phyloP scores from a whole-genome alignment of 2,329 filamentous ascomycete species.

The Pseudocercospora cruenta region DNA sequence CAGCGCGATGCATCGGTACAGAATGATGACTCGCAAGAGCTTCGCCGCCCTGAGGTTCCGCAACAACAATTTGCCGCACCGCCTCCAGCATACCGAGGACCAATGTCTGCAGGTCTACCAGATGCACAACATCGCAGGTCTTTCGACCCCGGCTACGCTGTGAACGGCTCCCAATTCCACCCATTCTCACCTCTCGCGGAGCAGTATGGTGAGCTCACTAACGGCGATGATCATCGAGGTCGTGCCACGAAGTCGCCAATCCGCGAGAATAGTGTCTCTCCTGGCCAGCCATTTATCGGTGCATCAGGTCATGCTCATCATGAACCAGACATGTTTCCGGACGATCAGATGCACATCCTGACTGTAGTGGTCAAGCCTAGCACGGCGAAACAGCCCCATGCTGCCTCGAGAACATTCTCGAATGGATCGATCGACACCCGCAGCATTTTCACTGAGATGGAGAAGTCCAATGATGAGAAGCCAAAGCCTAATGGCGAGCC shows the following conservation, averaged over 20 bases:
- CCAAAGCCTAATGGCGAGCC: constrained; percentile 42
- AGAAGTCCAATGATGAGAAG: constrained; percentile 40
- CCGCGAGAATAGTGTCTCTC: constrained; percentile 31
- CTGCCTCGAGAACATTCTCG: constrained; percentile 56
- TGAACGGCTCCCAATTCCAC: constrained; percentile 33
- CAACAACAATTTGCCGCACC: constrained; percentile 41
- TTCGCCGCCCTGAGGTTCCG: constrained; percentile 46
- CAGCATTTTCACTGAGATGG: constrained; percentile 53
- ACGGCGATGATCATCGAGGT: constrained; percentile 36
- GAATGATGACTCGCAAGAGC: constrained; percentile 67
- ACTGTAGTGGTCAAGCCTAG: constrained; percentile 54
- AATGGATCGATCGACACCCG: constrained; percentile 60
- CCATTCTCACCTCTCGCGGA: constrained; percentile 28
- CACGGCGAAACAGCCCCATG: constrained; percentile 41
- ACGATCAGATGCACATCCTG: constrained; percentile 57
- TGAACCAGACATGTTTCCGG: constrained; percentile 53
- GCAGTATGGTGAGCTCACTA: constrained; percentile 25
- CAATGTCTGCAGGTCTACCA: constrained; percentile 24
- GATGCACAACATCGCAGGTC: constrained; percentile 30
- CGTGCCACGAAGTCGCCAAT: constrained; percentile 37
- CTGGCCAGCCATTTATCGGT: constrained; percentile 23
- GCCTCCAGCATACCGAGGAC: constrained; percentile 35
- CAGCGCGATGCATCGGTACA: constrained; percentile 74
- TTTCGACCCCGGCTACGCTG: constrained; percentile 30
- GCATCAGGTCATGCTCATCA: constrained; percentile 25